Percentiles rank a stretch among this genome's conserved stretches.
These are phyloP conservation scores for Dioszegia crocea DNA, from an alignment of 768 basidiomycete species.

Conservation along the genomic window DNA sequence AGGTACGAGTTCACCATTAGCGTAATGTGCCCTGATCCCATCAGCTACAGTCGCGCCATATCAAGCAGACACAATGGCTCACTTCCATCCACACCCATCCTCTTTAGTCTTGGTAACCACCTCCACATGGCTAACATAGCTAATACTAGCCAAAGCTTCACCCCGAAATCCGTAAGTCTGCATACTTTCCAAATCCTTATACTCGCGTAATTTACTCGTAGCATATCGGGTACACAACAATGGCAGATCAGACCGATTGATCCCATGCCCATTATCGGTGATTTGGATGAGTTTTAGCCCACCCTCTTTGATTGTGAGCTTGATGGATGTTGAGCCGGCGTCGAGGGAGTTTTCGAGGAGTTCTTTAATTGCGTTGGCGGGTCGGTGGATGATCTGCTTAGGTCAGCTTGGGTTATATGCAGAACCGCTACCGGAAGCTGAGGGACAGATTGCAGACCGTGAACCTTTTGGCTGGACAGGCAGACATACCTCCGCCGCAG, in stretches of 20 bases:
- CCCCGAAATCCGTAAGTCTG: conserved; percentile 94
- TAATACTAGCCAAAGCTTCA: conserved; percentile 92
- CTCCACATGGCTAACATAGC: conserved; percentile 82
- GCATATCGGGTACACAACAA: conserved; percentile 92
- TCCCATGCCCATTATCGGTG: conserved; percentile 93
- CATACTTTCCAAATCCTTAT: conserved; percentile 77
- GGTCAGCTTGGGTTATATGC: too few relatives aligned
- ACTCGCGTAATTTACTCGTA: conserved; percentile 83
- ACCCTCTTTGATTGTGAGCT: conserved; percentile 86
- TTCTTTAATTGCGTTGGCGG: conserved; percentile 92
- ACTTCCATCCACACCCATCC: conserved; percentile 91
- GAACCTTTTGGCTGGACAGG: neutral
- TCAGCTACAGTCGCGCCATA: conserved; percentile 1
- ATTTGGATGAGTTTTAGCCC: conserved; percentile 92
- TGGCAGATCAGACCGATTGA: conserved; percentile 78
- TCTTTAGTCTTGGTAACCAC: conserved; percentile 84
- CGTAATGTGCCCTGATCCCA: conserved; percentile 67
- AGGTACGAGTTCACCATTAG: conserved; percentile 68
- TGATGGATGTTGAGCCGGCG: conserved; percentile 80
- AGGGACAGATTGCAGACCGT: too few relatives aligned
- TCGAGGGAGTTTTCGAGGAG: conserved; percentile 93
- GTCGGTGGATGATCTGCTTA: conserved; percentile 74
- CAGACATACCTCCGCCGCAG: conserved; percentile 58
- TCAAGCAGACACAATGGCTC: conserved; percentile 42
- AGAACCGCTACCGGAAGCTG: too few relatives aligned